Evolutionary conservation across 768 basidiomycete species (phyloP), one percentile per base, ranked within the genome.

Genomic region (Naematelia aurantialba): DNA sequence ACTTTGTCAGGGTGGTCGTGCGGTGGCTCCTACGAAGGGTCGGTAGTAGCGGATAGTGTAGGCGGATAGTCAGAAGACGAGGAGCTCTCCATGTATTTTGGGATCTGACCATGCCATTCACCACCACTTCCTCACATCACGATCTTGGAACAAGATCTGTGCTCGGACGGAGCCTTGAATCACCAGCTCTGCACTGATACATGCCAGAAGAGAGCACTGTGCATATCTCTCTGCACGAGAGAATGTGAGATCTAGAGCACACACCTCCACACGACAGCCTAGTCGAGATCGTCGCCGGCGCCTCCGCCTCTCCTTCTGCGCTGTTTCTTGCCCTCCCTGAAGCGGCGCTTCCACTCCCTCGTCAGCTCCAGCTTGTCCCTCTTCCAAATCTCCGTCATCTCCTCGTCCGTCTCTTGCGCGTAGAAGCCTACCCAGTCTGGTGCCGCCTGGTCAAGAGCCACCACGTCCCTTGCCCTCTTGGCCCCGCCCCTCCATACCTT

Each of bases 261-360:
- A n/a, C n/a, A n/a, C n/a, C n/a, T n/a, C 34, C 17, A 39, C 34
- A 39, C 8, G 8, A 39, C 34, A 39, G 34, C 34, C 17, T 39
- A 39, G 17, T 39, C 34, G 17, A 39, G 34, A 17, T 39, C 34
- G 17, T 39, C 34, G 17, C 34, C 34, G 8, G 34, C 34, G 17
- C 34, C 34, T 39, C 34, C 72, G 10, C 69, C 69, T 26, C 62
- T 63, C 49, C 76, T 63, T 44, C 65, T 67, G 22, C 67, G 55
- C 45, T 75, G 65, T 61, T 78, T 79, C 52, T 70, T 73, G 3
- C 74, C 78, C 47, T 79, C 78, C 50, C 78, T 68, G 60, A 70
- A 69, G 29, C 73, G 59, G 60, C 65, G 70, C 64, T 78, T 78
- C 69, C 70, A 78, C 59, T 75, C 76, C 30, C 70, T 59, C 19